Evolutionary conservation across 2,329 filamentous ascomycete genomes (phyloP).

Genomic region (Ophiosphaerella korrae): DNA sequence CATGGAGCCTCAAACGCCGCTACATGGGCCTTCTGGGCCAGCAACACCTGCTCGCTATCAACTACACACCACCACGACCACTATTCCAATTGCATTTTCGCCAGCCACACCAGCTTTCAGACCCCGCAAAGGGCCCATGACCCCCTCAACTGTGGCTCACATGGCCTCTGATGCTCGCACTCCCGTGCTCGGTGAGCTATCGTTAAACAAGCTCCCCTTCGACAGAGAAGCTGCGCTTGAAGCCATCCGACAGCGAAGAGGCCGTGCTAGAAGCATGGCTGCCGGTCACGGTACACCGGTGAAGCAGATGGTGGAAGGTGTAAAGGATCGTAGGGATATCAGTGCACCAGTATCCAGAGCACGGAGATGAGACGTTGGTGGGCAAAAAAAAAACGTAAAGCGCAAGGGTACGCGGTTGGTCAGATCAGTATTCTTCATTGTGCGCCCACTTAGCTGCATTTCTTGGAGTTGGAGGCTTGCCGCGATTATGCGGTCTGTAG

Average conservation of each 20-base stretch:
- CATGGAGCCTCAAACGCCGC: constrained; percentile 26
- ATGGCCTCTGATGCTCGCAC: constrained; percentile 35
- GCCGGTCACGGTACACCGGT: constrained; percentile 66
- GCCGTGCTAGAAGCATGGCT: constrained; percentile 71
- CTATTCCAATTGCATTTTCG: constrained; percentile 55
- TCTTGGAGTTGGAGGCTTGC: constrained; percentile 36
- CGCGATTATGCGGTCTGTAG: constrained; percentile 1
- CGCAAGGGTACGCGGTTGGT: constrained; percentile 1
- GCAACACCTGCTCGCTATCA: constrained; percentile 47
- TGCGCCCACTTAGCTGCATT: constrained; percentile 38
- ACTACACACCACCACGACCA: constrained; percentile 52
- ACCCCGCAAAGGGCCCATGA: constrained; percentile 31
- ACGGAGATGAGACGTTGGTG: constrained; percentile 14
- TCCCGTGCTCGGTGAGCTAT: constrained; percentile 39
- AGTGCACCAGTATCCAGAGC: constrained; percentile 50
- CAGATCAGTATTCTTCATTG: constrained; percentile 14
- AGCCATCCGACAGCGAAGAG: constrained; percentile 73
- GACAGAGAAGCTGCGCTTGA: constrained; percentile 75
- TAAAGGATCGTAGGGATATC: constrained; percentile 52
- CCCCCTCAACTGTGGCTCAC: constrained; percentile 45
- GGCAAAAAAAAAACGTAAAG: constrained; percentile 2
- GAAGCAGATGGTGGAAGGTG: constrained; percentile 62
- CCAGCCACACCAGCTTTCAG: constrained; percentile 43
- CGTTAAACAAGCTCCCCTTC: constrained; percentile 44
- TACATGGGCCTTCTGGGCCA: constrained; percentile 28